These are phyloP conservation scores for Kuraishia borneana DNA, from an alignment of 805 yeast species.

Conservation along the genomic window DNA sequence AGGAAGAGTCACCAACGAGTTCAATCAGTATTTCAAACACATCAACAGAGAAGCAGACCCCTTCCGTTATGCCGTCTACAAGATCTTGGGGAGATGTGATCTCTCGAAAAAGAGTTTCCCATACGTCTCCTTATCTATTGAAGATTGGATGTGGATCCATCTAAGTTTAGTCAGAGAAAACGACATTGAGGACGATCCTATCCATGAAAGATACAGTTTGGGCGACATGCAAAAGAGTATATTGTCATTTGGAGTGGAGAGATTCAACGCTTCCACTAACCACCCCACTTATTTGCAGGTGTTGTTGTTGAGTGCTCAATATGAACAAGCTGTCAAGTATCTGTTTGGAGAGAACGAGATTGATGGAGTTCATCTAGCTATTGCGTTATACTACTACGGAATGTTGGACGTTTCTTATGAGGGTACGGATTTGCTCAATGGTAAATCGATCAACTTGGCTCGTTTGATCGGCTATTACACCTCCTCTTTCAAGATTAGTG, in stretches of 20 bases:
- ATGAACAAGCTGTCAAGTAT: constrained; percentile 68
- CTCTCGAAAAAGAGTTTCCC: constrained; percentile 57
- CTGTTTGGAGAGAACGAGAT: constrained; percentile 55
- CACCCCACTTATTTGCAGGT: constrained; percentile 68
- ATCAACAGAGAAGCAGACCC: constrained; percentile 68
- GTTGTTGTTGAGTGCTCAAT: constrained; percentile 65
- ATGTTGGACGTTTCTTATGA: constrained; percentile 28
- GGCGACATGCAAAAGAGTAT: constrained; percentile 65
- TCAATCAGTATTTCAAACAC: constrained; percentile 69
- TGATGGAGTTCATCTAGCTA: constrained; percentile 84
- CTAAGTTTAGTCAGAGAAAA: constrained; percentile 62
- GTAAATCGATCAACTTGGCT: constrained; percentile 30
- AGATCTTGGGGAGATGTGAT: constrained; percentile 86
- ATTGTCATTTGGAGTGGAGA: constrained; percentile 58
- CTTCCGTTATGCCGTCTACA: constrained; percentile 80
- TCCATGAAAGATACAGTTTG: constrained; percentile 63
- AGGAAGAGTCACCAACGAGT: constrained; percentile 66
- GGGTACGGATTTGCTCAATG: neutral
- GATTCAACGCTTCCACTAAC: constrained; percentile 53
- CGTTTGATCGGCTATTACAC: constrained; percentile 72
- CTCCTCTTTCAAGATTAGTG: constrained; percentile 70
- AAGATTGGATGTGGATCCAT: constrained; percentile 97
- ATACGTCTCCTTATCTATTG: constrained; percentile 62
- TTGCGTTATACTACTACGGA: constrained; percentile 67
- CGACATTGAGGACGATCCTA: constrained; percentile 29